Evolutionary conservation across 768 basidiomycete genomes (phyloP), one percentile per base, ranked within the genome.

Genomic region (Pleurotus giganteus): DNA sequence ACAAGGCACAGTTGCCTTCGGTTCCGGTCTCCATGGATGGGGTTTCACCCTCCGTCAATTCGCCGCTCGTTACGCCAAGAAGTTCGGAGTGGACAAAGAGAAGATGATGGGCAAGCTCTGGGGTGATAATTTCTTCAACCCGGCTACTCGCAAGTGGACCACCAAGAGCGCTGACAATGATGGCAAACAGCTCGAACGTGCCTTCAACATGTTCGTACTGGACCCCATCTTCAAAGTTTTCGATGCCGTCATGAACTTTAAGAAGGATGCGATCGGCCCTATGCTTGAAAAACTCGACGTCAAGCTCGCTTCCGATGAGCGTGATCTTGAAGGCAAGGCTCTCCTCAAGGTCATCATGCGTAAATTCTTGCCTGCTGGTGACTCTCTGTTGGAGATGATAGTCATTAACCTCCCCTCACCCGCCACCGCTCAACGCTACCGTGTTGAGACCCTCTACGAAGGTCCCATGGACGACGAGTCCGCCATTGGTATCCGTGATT

Each of bases 391-490:
- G 76, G 97, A 98, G 83, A 99, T 99, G 97, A 98, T 98, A 74
- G 94, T 98, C 81, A 92, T 99, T 75, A 93, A 98, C 79, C 86
- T 99, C 61, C 96, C 97, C 42, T 99, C 97, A 21, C 96, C 95
- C 55, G 86, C 86, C 55, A 98, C 96, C 59, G 97, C 97, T 58
- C 97, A 99, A 75, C 84, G 89, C 53, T 98, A 98, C 77, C 95
- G 97, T 83, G 95, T 97, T 54, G 94, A 98, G 82, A 98, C 97
- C 62, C 88, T 99, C 59, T 98, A 99, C 74, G 97, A 99, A 71
- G 97, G 97, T 70, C 97, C 97, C 65, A 94, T 98, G 94, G 97
- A 99, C 75, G 97, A 99, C 69, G 97, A 99, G 75, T 97, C 93
- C 57, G 97, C 97, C 63, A 93, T 98, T 63, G 92, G 86, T 77